Evolutionary conservation across 192 early-diverging fungal genomes (phyloP), one percentile per base, ranked within the genome.

Genomic region (Gryganskiella cystojenkinii): DNA sequence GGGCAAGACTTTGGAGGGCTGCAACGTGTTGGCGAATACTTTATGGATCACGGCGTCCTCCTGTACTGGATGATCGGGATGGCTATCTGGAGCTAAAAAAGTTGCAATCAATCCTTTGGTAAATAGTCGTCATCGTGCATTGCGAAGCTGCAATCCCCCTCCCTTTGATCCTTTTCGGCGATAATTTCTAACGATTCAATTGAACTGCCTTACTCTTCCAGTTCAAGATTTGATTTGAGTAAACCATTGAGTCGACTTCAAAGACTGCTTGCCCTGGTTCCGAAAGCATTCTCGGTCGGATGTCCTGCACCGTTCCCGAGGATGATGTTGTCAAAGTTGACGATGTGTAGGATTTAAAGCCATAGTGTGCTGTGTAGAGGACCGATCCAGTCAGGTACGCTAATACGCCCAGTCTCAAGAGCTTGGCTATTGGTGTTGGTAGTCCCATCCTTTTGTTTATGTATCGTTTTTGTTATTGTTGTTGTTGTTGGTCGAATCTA

Each of bases 1-100:
- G 11, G 87, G 87, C 37, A 87, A 82, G 33, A 89, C 86, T 31
- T 87, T 85, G 54, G 83, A 84, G 7, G 87, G 87, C 34, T 84
- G 83, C 72, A 89, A 79, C 0, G 86, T 81, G 34, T 83, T 85
- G 2, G 82, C 69, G 56, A 89, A 89, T 0, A 87, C 71, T 65
- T 89, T 89, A 28, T 70, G 68, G 14, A 70, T 55, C 14, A 62
- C 58, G 15, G 44, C 51, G 24, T 70, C 68, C 25, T 70, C 68
- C 6, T 61, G 15, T 0, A 62, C 34, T 6, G 34, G 1, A 27
- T 70, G 59, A 24, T 47, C 43, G 1, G 33, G 42, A 19, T 31
- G 15, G 13, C 24, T 37, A 40, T 47, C 27, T 0, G 56, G 24
- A 4, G 51, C 68, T 62, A 62, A 13, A 20, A 50, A 34, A 2